phyloP scores from a whole-genome alignment of 225 moss, liverwort and hornwort species.

The Polytrichum commune region DNA sequence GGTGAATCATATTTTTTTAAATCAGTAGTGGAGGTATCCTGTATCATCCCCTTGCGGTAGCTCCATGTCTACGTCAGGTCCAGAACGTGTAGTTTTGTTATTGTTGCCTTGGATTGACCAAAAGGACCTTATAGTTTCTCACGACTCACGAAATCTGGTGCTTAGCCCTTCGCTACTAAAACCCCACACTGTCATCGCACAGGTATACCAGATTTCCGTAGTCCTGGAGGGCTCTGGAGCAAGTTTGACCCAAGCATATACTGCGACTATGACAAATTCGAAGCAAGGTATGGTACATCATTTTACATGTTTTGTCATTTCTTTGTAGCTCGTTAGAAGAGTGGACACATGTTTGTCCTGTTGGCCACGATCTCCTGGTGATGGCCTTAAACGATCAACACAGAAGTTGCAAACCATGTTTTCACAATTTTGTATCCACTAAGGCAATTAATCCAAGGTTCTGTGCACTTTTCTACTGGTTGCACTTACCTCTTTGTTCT shows the following conservation, averaged over 20 bases:
- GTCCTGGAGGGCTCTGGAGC: slow-evolving; percentile 50
- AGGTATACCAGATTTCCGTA: slow-evolving; percentile 54
- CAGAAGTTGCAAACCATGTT: no score
- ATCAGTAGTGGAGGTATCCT: neutral
- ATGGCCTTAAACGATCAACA: no score
- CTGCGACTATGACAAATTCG: slow-evolving; percentile 32
- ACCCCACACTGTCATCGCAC: neutral
- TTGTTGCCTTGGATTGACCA: no score
- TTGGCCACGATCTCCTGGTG: no score
- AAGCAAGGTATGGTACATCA: slow-evolving; percentile 31
- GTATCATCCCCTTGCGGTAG: no score
- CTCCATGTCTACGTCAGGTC: no score
- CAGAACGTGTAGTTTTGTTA: no score
- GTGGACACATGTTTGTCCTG: slow-evolving; percentile 10
- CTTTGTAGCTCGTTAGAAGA: neutral
- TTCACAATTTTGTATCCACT: no score
- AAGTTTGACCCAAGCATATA: slow-evolving; percentile 42
- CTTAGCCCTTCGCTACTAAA: neutral
- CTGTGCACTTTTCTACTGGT: no score
- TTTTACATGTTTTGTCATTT: slow-evolving; percentile 8
- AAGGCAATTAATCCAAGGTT: no score
- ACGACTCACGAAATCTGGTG: neutral
- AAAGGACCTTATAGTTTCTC: no score
- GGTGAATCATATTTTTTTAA: neutral
- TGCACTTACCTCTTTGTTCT: no score